Percentiles rank a stretch among this genome's conserved stretches.
Evolutionary conservation across 129 eudicot genomes (phyloP).

Genomic region (Smallanthus sonchifolius): DNA sequence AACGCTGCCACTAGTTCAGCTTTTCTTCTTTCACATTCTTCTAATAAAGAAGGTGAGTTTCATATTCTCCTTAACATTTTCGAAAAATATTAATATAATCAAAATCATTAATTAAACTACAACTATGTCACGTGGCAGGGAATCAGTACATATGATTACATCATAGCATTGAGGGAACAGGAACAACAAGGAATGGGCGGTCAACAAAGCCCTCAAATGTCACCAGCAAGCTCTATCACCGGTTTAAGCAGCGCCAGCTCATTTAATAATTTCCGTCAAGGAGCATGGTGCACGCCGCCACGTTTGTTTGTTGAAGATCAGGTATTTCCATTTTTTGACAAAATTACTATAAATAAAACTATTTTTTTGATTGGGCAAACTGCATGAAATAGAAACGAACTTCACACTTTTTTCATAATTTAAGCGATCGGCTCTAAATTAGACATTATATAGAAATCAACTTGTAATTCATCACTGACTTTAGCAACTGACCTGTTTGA

Average conservation of each 20-base stretch:
- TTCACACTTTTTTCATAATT: background rate
- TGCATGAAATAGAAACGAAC: background rate
- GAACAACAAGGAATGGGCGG: conserved; percentile 80
- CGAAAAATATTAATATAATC: background rate
- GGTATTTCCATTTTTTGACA: conserved; percentile 37
- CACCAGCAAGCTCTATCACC: conserved; percentile 86
- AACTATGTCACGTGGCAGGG: conserved; percentile 41
- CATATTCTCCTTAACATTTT: background rate
- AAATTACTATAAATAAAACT: background rate
- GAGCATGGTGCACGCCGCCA: conserved; percentile 99
- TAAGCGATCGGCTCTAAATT: background rate
- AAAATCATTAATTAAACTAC: background rate
- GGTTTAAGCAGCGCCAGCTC: conserved; percentile 96
- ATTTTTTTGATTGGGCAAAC: background rate
- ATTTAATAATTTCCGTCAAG: conserved; percentile 73
- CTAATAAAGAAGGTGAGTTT: conserved; percentile 80
- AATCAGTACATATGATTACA: conserved; percentile 93
- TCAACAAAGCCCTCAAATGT: conserved; percentile 98
- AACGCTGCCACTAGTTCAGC: conserved; percentile 88
- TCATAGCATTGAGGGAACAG: conserved; percentile 90
- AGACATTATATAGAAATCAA: background rate
- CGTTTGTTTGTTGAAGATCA: conserved; percentile 93
- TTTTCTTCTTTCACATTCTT: conserved; percentile 98
- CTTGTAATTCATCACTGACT: no score
- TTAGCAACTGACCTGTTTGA: no score